Percentiles rank a stretch among this genome's conserved stretches.
Conservation (phyloP, 2,329 filamentous ascomycete genomes). For the Tolypocladium tropicale region DNA sequence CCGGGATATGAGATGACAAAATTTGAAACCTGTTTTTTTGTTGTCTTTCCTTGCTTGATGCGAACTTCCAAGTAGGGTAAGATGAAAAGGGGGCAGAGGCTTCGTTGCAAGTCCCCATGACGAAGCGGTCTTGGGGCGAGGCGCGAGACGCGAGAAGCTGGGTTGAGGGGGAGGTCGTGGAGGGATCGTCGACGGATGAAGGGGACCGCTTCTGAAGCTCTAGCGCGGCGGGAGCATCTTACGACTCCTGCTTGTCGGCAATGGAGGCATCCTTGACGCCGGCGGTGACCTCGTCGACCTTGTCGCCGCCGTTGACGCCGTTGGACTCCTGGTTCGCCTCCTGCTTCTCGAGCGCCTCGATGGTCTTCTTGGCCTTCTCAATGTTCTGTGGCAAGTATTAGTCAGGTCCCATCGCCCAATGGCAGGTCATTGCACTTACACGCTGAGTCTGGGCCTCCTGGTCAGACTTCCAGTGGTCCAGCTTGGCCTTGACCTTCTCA, state of each 20-base stretch:
- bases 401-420: constrained; percentile 3
- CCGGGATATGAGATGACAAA: neutral
- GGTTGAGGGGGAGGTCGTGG: neutral
- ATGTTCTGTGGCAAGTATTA: constrained; percentile 61
- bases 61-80: neutral
- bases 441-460: constrained; percentile 83
- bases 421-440: constrained; percentile 41
- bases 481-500: constrained; percentile 88
- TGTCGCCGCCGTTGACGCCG: constrained; percentile 32
- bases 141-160: neutral
- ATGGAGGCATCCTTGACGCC: constrained; percentile 42
- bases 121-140: neutral
- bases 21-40: neutral
- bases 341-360: constrained; percentile 67
- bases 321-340: constrained; percentile 37
- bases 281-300: constrained; percentile 42
- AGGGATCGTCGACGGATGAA: neutral
- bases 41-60: neutral
- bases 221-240: constrained; percentile 4
- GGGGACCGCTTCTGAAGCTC: neutral
- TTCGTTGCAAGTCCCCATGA: neutral
- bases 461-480: constrained; percentile 82
- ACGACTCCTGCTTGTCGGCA: constrained; percentile 41
- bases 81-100: neutral
- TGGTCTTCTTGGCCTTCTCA: constrained; percentile 91